Evolutionary conservation across 2,329 filamentous ascomycete genomes (phyloP).

Genomic region (Fulvia fulva): DNA sequence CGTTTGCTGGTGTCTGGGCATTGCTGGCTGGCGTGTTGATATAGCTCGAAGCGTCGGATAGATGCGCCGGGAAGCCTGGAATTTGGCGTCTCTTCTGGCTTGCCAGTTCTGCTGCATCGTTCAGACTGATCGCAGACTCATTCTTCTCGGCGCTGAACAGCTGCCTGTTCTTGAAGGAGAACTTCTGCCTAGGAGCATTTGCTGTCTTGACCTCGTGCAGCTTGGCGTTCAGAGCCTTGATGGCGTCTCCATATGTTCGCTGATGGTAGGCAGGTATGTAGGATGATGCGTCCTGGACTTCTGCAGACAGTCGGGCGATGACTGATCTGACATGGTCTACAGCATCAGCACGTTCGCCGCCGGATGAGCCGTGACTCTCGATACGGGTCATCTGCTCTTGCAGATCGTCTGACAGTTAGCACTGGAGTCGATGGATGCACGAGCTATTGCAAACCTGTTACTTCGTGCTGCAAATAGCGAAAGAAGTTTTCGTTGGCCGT

Average conservation of each 20-base stretch:
- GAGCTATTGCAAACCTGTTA: conserved; percentile 53
- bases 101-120: conserved; percentile 54
- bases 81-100: conserved; percentile 41
- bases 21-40: conserved; percentile 35
- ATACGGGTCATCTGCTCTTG: conserved; percentile 72
- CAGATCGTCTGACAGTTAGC: conserved; percentile 53
- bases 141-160: conserved; percentile 33
- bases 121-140: conserved; percentile 49
- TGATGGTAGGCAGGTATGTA: conserved; percentile 88
- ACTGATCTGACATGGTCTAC: conserved; percentile 74
- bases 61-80: conserved; percentile 40
- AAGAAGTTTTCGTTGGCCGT: conserved; percentile 74
- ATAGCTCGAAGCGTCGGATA: conserved; percentile 39
- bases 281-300: conserved; percentile 77
- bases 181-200: conserved; percentile 71
- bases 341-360: conserved; percentile 73
- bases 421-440: conserved; percentile 1
- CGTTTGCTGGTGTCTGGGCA: conserved; percentile 21
- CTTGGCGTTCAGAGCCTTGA: conserved; percentile 77
- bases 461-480: conserved; percentile 73
- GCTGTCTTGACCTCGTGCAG: conserved; percentile 65
- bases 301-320: conserved; percentile 75
- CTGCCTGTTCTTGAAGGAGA: conserved; percentile 64
- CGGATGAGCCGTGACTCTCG: conserved; percentile 57
- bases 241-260: conserved; percentile 75